phyloP scores from a whole-genome alignment of 805 yeast species.

The Pichia californica region DNA sequence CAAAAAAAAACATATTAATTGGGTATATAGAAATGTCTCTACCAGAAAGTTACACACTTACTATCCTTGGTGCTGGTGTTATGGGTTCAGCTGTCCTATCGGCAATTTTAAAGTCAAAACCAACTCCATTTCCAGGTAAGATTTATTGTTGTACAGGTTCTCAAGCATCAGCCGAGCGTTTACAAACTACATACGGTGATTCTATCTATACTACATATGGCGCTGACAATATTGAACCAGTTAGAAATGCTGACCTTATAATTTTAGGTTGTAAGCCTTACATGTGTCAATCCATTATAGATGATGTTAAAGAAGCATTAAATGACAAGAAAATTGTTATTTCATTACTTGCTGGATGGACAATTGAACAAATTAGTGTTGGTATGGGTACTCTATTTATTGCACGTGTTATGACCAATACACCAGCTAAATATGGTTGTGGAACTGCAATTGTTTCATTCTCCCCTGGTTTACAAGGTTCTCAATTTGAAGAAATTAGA shows the following conservation, averaged over 20 bases:
- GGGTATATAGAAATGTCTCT: constrained; percentile 8
- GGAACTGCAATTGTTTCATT: constrained; percentile 94
- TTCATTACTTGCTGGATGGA: constrained; percentile 89
- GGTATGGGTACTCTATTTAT: constrained; percentile 45
- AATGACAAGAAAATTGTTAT: constrained; percentile 39
- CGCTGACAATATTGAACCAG: constrained; percentile 49
- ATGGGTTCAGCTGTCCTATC: constrained; percentile 91
- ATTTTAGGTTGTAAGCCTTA: constrained; percentile 88
- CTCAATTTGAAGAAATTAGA: constrained; percentile 37
- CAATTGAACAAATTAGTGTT: constrained; percentile 57
- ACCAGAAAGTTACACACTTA: constrained; percentile 32
- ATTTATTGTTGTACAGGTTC: constrained; percentile 75
- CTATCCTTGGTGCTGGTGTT: constrained; percentile 88
- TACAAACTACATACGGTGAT: constrained; percentile 45
- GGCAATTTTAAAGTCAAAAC: constrained; percentile 55
- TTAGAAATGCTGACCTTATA: constrained; percentile 58
- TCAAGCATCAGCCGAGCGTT: constrained; percentile 41
- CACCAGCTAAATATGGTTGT: constrained; percentile 87
- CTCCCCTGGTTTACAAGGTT: constrained; percentile 30
- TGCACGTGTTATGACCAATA: constrained; percentile 96
- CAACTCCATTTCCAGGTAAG: constrained; percentile 55
- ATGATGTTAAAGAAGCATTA: constrained; percentile 42
- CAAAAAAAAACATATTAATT: not conserved
- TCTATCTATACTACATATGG: constrained; percentile 48
- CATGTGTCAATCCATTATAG: constrained; percentile 54